Base-by-base conservation (phyloP, 1,139 yeast species). In the Diutina siamensis region DNA sequence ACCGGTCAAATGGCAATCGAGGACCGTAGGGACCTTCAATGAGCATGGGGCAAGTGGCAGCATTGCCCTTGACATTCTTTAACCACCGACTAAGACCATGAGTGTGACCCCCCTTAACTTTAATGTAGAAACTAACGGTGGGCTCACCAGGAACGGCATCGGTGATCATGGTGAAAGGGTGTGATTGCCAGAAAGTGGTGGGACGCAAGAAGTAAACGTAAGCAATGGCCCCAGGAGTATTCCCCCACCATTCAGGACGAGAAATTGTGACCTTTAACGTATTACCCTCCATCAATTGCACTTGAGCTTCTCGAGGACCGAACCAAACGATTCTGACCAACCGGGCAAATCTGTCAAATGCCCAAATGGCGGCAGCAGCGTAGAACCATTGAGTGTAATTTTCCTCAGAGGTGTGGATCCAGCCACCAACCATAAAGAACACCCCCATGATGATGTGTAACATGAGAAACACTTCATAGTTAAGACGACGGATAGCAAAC, bases 261-360 rank as follows among this genome's bases (percentile, higher is more conserved):
- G 73, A 71, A 3, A 72, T 60, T 3, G 57, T 53, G 22, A 72
- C 65, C 52, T 59, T 66, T 49, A 72, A 55, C 15, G 80, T 66
- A 49, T 69, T 74, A 47, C 72, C 65, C 12, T 71, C 71, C 46
- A 72, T 59, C 48, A 75, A 64, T 48, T 71, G 64, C 35, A 79
- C 67, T 10, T 63, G 62, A 2, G 85, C 81, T 1, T 62, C 61
- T 3, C 45, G 18, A 2, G 50, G 48, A 4, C 55, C 55, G 25
- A 52, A 52, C 17, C 35, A 19, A 10, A 44, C 34, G 4, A 52
- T 46, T 12, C 54, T 38, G 10, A 46, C 51, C n/a, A 50, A 13
- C 2, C 55, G 46, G 1, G 51, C 18, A 1, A 46, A 44, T 3
- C 55, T 45, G 45, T 52, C 55, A 19, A 40, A 42, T 3, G 40